Conservation (phyloP, 2,329 filamentous ascomycete genomes). For the Cladosporium sp. region DNA sequence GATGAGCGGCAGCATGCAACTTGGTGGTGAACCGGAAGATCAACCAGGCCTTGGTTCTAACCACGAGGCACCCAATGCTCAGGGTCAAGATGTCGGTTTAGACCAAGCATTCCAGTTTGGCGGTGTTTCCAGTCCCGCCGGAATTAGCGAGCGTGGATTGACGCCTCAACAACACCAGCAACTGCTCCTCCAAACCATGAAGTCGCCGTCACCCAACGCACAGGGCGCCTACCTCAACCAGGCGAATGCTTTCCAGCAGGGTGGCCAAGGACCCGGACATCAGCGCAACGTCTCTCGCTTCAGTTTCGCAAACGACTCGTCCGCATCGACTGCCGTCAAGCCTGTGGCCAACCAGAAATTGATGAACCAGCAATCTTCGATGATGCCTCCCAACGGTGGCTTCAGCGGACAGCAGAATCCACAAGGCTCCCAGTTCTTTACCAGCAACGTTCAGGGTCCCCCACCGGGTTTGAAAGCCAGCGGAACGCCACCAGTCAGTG, state of each 20-base stretch:
- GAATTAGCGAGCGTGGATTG: conserved; percentile 66
- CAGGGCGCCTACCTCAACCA: conserved; percentile 44
- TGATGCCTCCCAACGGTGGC: conserved; percentile 60
- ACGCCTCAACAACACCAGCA: conserved; percentile 75
- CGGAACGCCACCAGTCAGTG: conserved; percentile 80
- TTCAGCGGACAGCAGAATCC: conserved; percentile 53
- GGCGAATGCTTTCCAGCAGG: conserved; percentile 42
- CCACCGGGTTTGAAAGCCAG: conserved; percentile 94
- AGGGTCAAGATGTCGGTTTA: conserved; percentile 36
- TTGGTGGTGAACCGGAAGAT: conserved; percentile 91
- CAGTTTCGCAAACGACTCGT: conserved; percentile 75
- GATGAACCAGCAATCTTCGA: conserved; percentile 81
- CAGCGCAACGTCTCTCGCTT: conserved; percentile 81
- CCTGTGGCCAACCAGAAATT: conserved; percentile 73
- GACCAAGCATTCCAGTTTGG: conserved; percentile 30
- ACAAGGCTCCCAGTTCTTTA: conserved; percentile 68
- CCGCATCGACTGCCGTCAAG: conserved; percentile 62
- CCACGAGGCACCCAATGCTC: conserved; percentile 68
- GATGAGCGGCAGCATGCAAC: conserved; percentile 72
- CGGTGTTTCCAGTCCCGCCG: conserved; percentile 47
- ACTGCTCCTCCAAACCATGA: conserved; percentile 60
- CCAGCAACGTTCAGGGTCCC: conserved; percentile 81
- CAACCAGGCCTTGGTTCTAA: conserved; percentile 51
- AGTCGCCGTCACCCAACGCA: conserved; percentile 28
- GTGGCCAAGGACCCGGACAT: conserved; percentile 57